Evolutionary conservation across 148 eudicot species (phyloP), one percentile per base, ranked within the genome.

Genomic region (Nyssa sinensis): DNA sequence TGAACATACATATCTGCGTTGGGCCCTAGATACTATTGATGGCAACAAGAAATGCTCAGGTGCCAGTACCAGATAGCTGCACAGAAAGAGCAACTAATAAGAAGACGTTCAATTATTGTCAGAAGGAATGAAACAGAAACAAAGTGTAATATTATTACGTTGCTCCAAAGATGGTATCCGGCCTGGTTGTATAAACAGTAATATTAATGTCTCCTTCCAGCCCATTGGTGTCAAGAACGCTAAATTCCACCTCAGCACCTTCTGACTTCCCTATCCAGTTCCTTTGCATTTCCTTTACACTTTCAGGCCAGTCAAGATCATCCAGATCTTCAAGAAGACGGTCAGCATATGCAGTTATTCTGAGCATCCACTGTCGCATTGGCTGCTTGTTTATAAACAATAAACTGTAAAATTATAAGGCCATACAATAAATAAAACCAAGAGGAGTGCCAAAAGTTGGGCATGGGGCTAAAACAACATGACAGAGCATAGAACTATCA

Each of bases 281-380:
- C 80, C 96, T 86, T 83, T 95, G 99, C 99, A 95, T 95, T 68
- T 95, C 99, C 84, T 92, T 95, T 62, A 95, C 78, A 81, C 99
- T 95, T 83, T 95, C 99, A 75, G 99, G 99, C 99, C 99, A 95
- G 69, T 95, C 99, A 85, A 95, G 97, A 80, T 86, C 97, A 85
- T 92, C 96, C 67, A 95, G 88, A 80, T 95, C 99, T 66, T 92
- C 90, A 78, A 95, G 97, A 80, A 95, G 96, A 77, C 97, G 94
- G 31, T 95, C 97, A 69, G 99, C 99, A 84, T 95, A 95, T 51
- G 93, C 99, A 74, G 99, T 95, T 79, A 95, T 95, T 87, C 74
- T 92, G 79, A 95, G 96, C 91, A 95, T 91, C 99, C 99, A 95
- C 78, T 95, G 99, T 85, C 94, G 87, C 99, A 95, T 95, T 77